Percentiles rank a stretch among this genome's conserved stretches.
These are phyloP conservation scores for Globisporangium irregulare DNA, from an alignment of 352 stramenopile species.

Conservation along the genomic window DNA sequence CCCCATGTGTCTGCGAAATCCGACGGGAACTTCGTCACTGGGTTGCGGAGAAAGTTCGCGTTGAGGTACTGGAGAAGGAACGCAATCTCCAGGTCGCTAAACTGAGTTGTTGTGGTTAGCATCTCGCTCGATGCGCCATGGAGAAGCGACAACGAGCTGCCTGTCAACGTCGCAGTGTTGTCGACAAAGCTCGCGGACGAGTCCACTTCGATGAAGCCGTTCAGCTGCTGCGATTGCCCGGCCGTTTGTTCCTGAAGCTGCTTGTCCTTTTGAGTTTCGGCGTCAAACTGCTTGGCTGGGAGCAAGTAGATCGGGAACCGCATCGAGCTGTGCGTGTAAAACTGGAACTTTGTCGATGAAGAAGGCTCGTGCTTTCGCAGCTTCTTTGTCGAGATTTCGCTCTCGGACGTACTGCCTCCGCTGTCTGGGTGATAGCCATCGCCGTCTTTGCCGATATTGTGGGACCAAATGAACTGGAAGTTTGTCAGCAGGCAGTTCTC, in stretches of 20 bases:
- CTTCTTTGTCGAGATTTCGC: neutral
- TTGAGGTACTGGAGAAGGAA: conserved; percentile 87
- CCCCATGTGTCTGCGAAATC: conserved; percentile 77
- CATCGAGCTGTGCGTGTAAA: conserved; percentile 49
- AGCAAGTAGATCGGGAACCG: conserved; percentile 66
- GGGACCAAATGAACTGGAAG: conserved; percentile 72
- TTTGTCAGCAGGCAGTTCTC: conserved; percentile 94
- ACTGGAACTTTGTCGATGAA: conserved; percentile 18
- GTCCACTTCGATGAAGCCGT: conserved; percentile 53
- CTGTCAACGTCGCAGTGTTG: neutral
- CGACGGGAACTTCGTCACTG: conserved; percentile 66
- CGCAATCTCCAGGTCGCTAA: conserved; percentile 43
- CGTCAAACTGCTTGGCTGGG: conserved; percentile 36
- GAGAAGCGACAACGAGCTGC: conserved; percentile 3
- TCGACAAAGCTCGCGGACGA: conserved; percentile 22
- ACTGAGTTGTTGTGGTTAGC: conserved; percentile 2
- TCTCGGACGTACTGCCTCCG: neutral
- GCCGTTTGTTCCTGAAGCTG: conserved; percentile 15
- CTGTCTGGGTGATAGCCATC: neutral
- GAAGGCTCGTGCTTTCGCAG: neutral
- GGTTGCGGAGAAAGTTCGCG: conserved; percentile 68
- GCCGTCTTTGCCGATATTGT: conserved; percentile 20
- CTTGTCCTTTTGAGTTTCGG: conserved; percentile 31
- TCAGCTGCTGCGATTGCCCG: neutral
- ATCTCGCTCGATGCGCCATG: neutral